Percentiles rank a stretch among this genome's conserved stretches.
Conservation (phyloP, 208 protist genomes). For the Wallacemonas sp. region DNA sequence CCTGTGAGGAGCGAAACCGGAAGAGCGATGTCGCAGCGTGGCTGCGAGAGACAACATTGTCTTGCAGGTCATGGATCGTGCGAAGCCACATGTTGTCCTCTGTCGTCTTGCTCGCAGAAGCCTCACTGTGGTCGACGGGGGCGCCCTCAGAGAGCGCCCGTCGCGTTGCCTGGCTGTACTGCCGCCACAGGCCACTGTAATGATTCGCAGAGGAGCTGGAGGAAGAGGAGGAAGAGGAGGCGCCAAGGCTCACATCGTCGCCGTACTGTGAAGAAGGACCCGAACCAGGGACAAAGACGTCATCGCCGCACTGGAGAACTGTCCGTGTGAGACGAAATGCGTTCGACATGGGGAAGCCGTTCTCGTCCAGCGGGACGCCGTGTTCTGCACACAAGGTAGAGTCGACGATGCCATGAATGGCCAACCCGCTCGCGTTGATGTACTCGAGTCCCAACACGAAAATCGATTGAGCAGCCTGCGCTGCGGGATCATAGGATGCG, state of each 20-base stretch:
- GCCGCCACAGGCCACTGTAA: no score
- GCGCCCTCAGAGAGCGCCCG: no score
- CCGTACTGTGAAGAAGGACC: no score
- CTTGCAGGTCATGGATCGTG: not conserved
- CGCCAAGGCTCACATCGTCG: not conserved
- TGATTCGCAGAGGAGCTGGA: no score
- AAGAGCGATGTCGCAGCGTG: not conserved
- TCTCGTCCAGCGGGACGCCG: constrained; percentile 41
- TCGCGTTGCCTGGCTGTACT: no score
- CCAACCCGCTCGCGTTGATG: constrained; percentile 33
- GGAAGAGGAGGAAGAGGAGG: not conserved
- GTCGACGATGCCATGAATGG: constrained; percentile 43
- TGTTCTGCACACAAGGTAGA: constrained; percentile 30
- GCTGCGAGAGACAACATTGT: not conserved
- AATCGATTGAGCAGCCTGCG: no score
- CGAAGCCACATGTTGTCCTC: constrained; percentile 12
- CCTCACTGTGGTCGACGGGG: no score
- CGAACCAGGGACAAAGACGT: not conserved
- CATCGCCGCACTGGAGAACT: not conserved
- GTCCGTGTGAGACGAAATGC: constrained; percentile 8
- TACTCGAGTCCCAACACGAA: constrained; percentile 20
- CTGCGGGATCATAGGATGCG: no score
- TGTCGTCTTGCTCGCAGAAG: no score
- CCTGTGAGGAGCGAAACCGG: constrained; percentile 11
- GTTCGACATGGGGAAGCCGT: no score